Percentiles rank a stretch among this genome's conserved stretches.
Evolutionary conservation across 441 rosid genomes (phyloP).

Genomic region (Arabidopsis hybrid): DNA sequence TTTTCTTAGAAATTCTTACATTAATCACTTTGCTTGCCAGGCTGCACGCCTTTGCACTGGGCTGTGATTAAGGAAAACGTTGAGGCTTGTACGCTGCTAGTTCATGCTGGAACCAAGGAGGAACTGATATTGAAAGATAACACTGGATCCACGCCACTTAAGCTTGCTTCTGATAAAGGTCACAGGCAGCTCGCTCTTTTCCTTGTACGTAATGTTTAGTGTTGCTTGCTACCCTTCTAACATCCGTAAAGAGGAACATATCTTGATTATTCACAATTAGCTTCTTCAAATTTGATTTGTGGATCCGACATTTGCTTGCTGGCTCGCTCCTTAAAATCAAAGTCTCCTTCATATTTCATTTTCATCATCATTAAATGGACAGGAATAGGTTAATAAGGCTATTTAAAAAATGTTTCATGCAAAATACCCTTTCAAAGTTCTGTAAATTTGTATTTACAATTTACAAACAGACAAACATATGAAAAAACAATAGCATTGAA

Average conservation of each 20-base stretch:
- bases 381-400: neutral
- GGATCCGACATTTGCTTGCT: neutral
- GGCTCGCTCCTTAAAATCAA: slow-evolving; percentile 15
- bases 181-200: slow-evolving; percentile 81
- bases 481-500: neutral
- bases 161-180: slow-evolving; percentile 95
- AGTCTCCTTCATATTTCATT: slow-evolving; percentile 11
- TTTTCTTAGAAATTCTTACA: slow-evolving; percentile 19
- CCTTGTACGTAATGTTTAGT: slow-evolving; percentile 80
- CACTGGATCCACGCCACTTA: slow-evolving; percentile 82
- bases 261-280: slow-evolving; percentile 11
- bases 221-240: slow-evolving; percentile 34
- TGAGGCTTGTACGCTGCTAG: slow-evolving; percentile 84
- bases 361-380: slow-evolving; percentile 4
- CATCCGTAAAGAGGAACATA: neutral
- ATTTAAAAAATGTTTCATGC: neutral
- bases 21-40: slow-evolving; percentile 50
- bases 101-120: slow-evolving; percentile 86
- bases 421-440: neutral
- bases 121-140: slow-evolving; percentile 77
- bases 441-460: neutral
- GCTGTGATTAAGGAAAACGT: slow-evolving; percentile 81
- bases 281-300: neutral
- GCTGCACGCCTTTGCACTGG: slow-evolving; percentile 98
- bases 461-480: neutral